Percentiles rank a stretch among this genome's conserved stretches.
phyloP scores from a whole-genome alignment of 2,329 filamentous ascomycete species.

The Capronia americana region DNA sequence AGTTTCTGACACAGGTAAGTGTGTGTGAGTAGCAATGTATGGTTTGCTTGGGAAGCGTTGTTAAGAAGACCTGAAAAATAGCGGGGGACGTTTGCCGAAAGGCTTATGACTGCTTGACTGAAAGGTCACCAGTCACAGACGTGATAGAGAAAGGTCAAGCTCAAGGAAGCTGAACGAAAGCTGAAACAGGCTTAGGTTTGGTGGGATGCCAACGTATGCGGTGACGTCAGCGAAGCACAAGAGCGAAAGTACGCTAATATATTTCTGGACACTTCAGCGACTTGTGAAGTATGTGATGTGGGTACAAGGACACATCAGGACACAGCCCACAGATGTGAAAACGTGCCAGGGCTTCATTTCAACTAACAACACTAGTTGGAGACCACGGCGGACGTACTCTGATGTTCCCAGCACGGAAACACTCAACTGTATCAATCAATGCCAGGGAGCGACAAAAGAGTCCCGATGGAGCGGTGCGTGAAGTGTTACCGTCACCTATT shows the following conservation, averaged over 20 bases:
- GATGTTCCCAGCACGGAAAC: too few relatives aligned
- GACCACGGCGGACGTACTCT: neutral
- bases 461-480: too few relatives aligned
- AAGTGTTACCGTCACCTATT: too few relatives aligned
- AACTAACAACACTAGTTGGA: neutral
- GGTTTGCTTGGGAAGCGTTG: neutral
- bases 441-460: too few relatives aligned
- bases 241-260: neutral
- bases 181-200: neutral
- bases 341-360: neutral
- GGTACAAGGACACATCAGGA: too few relatives aligned
- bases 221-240: slow-evolving; percentile 1
- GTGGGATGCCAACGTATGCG: neutral
- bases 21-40: neutral
- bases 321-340: too few relatives aligned
- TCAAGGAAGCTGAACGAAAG: neutral
- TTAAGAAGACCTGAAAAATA: neutral
- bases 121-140: neutral
- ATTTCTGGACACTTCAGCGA: neutral
- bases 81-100: neutral
- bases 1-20: neutral
- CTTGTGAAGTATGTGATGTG: neutral
- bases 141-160: neutral
- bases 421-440: too few relatives aligned
- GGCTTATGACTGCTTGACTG: slow-evolving; percentile 4